Conservation (phyloP, 2,329 filamentous ascomycete genomes). For the Cladorrhinum sp. region DNA sequence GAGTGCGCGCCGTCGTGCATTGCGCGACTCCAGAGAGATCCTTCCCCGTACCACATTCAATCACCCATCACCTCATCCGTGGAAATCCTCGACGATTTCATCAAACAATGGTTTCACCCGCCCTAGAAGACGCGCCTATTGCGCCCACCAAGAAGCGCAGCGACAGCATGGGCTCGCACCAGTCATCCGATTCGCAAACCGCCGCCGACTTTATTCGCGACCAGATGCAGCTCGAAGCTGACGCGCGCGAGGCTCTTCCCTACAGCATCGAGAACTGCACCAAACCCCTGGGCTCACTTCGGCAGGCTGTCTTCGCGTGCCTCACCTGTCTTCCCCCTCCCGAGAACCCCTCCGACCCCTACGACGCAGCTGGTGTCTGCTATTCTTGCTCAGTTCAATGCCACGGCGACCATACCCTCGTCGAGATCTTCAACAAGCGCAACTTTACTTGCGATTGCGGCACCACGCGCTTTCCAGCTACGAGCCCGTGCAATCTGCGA, state of each 20-base stretch:
- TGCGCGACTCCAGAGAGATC: constrained; percentile 2
- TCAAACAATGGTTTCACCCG: constrained; percentile 37
- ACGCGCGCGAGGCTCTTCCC: constrained; percentile 90
- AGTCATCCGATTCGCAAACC: constrained; percentile 66
- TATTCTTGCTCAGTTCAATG: constrained; percentile 97
- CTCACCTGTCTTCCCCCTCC: constrained; percentile 88
- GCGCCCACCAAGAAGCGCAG: constrained; percentile 47
- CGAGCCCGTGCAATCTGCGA: constrained; percentile 72
- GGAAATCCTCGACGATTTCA: not conserved
- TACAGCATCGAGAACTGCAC: constrained; percentile 96
- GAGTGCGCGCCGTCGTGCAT: not conserved
- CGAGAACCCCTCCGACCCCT: constrained; percentile 56
- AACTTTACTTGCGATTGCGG: constrained; percentile 97
- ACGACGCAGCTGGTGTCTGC: constrained; percentile 79
- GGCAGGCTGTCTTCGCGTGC: constrained; percentile 88
- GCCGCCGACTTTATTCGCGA: constrained; percentile 82
- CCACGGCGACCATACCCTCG: constrained; percentile 90
- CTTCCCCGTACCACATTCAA: not conserved
- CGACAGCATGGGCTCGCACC: constrained; percentile 56
- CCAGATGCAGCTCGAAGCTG: constrained; percentile 87
- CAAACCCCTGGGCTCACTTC: constrained; percentile 79
- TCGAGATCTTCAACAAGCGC: constrained; percentile 93
- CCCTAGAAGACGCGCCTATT: constrained; percentile 26
- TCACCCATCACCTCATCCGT: not conserved
- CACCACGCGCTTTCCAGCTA: constrained; percentile 71